Evolutionary conservation across 1,139 yeast genomes (phyloP).

Genomic region (Yamadazyma mexicana): DNA sequence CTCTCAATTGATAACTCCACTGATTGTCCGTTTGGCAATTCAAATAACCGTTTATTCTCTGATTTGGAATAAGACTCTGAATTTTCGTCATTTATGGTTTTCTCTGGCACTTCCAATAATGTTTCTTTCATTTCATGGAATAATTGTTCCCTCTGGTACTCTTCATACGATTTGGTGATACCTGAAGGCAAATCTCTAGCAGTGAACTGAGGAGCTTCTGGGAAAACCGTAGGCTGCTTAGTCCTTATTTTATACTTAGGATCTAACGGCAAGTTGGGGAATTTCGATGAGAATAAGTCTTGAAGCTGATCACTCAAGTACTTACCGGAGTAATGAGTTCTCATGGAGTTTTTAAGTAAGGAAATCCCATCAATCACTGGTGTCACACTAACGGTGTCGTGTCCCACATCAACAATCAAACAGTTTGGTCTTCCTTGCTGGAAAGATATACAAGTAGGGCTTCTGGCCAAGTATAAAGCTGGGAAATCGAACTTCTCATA

Average conservation of each 20-base stretch:
- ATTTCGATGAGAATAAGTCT: constrained; percentile 20
- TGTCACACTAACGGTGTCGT: constrained; percentile 77
- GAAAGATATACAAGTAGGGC: constrained; percentile 88
- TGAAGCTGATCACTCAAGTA: constrained; percentile 50
- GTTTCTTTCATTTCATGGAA: constrained; percentile 70
- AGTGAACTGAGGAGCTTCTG: constrained; percentile 31
- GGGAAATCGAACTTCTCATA: constrained; percentile 77
- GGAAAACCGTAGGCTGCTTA: constrained; percentile 34
- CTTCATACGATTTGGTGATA: constrained; percentile 41
- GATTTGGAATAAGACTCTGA: constrained; percentile 32
- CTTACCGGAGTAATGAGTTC: constrained; percentile 66
- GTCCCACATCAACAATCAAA: constrained; percentile 90
- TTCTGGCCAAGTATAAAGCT: constrained; percentile 81
- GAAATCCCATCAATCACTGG: constrained; percentile 95
- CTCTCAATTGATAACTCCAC: constrained; percentile 53
- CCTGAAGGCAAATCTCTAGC: constrained; percentile 28
- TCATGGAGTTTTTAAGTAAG: constrained; percentile 66
- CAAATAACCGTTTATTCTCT: constrained; percentile 57
- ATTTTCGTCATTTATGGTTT: constrained; percentile 24
- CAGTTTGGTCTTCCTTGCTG: constrained; percentile 95
- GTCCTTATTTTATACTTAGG: constrained; percentile 32
- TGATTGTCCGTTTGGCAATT: constrained; percentile 70
- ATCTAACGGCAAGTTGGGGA: constrained; percentile 15
- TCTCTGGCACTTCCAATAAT: constrained; percentile 55
- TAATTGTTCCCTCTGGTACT: constrained; percentile 31